Evolutionary conservation across 108 stramenopile genomes (phyloP).

Genomic region (Nitzschia sp.): DNA sequence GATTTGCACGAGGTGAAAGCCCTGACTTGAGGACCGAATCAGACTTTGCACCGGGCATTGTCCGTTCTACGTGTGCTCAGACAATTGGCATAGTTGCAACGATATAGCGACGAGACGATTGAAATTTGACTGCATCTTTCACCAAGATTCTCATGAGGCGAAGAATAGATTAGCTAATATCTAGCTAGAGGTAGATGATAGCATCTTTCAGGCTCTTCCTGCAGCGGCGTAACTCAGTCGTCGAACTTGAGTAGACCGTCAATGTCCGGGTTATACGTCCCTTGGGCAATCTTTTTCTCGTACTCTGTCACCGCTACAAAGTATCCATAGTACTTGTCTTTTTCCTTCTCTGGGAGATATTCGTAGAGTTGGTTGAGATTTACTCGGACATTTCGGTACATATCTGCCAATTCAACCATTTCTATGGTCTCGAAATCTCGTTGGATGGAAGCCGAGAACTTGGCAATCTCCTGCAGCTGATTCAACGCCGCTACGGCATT

Average conservation of each 20-base stretch:
- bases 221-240: too few species aligned
- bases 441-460: constrained; percentile 42
- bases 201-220: too few species aligned
- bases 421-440: constrained; percentile 42
- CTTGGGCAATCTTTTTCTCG: constrained; percentile 67
- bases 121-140: too few species aligned
- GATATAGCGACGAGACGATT: background rate
- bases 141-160: too few species aligned
- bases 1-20: constrained; percentile 2
- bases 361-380: constrained; percentile 57
- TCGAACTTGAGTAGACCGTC: constrained; percentile 59
- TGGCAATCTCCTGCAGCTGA: constrained; percentile 49
- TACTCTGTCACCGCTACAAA: constrained; percentile 70
- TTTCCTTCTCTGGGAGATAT: constrained; percentile 53
- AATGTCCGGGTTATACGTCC: constrained; percentile 64
- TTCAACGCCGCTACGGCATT: constrained; percentile 61
- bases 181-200: too few species aligned
- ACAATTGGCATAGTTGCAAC: background rate
- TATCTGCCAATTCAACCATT: constrained; percentile 55
- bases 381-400: constrained; percentile 50
- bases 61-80: constrained; percentile 30
- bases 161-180: too few species aligned
- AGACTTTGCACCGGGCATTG: constrained; percentile 30
- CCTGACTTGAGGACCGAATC: constrained; percentile 1
- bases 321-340: constrained; percentile 67